Evolutionary conservation across 306 rosid species (phyloP).

Genomic region (Mimosa bimucronata): DNA sequence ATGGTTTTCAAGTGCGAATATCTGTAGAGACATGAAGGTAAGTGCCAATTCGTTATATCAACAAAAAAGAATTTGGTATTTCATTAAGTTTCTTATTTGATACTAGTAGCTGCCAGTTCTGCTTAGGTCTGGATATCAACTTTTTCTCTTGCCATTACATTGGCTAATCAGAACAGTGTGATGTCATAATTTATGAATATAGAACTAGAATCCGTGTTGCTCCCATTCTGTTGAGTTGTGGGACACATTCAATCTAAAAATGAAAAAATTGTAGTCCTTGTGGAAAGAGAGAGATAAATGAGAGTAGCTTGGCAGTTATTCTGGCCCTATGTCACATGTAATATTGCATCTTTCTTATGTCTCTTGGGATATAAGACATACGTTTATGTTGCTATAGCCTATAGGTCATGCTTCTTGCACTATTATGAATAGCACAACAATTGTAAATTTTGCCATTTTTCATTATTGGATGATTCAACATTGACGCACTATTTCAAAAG

Average conservation of each 20-base stretch:
- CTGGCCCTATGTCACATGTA: background rate
- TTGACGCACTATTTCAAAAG: background rate
- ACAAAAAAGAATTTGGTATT: background rate
- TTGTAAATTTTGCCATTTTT: no score
- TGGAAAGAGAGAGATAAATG: no score
- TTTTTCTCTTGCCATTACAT: background rate
- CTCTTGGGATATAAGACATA: background rate
- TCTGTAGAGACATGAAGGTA: background rate
- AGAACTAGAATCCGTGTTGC: background rate
- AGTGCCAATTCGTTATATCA: background rate
- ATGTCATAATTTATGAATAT: background rate
- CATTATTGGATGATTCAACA: background rate
- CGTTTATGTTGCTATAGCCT: background rate
- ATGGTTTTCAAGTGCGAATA: slow-evolving; percentile 1
- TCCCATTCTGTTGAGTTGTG: no score
- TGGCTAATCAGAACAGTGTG: background rate
- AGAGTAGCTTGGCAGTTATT: background rate
- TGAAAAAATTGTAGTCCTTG: no score
- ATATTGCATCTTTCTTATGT: background rate
- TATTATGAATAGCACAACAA: background rate
- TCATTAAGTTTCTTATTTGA: background rate
- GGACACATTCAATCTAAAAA: no score
- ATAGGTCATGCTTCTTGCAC: background rate
- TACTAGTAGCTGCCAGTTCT: background rate
- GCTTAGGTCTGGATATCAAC: background rate